Evolutionary conservation across 495 filamentous ascomycete genomes (phyloP).

Genomic region (Xylaria scruposa): DNA sequence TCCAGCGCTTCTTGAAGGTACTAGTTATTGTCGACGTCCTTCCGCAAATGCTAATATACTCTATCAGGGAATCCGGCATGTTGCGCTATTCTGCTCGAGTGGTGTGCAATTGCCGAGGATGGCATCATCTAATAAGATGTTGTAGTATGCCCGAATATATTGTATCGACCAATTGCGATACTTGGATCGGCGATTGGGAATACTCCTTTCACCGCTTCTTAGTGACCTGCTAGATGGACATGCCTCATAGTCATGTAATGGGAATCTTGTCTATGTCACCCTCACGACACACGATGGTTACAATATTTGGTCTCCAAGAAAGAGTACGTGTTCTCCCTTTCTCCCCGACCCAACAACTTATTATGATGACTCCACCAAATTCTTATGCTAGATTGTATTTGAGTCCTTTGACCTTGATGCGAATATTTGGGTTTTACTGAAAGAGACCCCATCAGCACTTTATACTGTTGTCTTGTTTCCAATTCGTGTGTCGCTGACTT

Average conservation of each 20-base stretch:
- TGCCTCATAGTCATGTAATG: background rate
- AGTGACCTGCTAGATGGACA: background rate
- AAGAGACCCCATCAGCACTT: slow-evolving; percentile 17
- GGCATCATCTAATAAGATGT: background rate
- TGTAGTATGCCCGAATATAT: background rate
- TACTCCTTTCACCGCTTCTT: background rate
- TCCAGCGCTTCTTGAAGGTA: background rate
- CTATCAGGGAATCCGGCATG: background rate
- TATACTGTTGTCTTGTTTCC: background rate
- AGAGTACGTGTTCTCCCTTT: background rate
- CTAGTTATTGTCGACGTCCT: background rate
- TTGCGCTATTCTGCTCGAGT: background rate
- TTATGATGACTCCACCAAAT: slow-evolving; percentile 44
- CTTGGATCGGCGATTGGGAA: background rate
- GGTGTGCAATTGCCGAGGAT: background rate
- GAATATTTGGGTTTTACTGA: slow-evolving; percentile 42
- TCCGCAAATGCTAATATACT: background rate
- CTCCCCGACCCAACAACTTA: background rate
- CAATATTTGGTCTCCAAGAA: background rate
- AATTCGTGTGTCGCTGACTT: background rate
- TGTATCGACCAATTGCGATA: background rate
- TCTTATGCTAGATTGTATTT: slow-evolving; percentile 49
- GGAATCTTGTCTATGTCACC: background rate
- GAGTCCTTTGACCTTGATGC: slow-evolving; percentile 44
- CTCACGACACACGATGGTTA: background rate